Evolutionary conservation across 345 rosid genomes (phyloP).

Genomic region (Salix suchowensis): DNA sequence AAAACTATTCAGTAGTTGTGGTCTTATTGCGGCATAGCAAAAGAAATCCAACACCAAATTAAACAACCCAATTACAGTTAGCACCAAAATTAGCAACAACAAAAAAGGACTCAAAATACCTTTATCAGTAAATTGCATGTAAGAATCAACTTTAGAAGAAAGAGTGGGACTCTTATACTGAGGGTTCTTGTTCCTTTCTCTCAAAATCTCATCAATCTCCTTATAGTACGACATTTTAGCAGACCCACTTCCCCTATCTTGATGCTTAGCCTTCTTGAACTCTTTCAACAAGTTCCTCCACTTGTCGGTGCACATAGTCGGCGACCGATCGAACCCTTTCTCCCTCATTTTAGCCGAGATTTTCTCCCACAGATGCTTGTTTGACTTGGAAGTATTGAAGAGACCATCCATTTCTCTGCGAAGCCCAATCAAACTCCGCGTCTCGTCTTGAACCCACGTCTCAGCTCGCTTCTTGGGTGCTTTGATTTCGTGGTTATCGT

Average conservation of each 20-base stretch:
- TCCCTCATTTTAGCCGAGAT: slow-evolving; percentile 88
- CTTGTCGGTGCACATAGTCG: slow-evolving; percentile 98
- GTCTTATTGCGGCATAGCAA: background rate
- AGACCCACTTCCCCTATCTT: slow-evolving; percentile 69
- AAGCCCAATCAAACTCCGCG: slow-evolving; percentile 66
- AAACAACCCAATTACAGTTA: background rate
- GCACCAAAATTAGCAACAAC: background rate
- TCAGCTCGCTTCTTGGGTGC: slow-evolving; percentile 97
- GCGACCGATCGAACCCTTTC: slow-evolving; percentile 94
- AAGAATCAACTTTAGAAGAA: slow-evolving; percentile 74
- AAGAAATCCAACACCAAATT: background rate
- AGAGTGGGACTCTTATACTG: slow-evolving; percentile 63
- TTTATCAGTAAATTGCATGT: slow-evolving; percentile 87
- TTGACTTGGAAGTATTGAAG: slow-evolving; percentile 94
- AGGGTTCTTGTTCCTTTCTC: slow-evolving; percentile 65
- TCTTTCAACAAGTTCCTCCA: slow-evolving; percentile 98
- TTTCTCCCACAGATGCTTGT: slow-evolving; percentile 96
- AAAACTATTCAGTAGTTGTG: background rate
- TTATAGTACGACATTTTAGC: slow-evolving; percentile 91
- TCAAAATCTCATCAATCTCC: slow-evolving; percentile 94
- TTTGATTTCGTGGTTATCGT: slow-evolving; percentile 72
- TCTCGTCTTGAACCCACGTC: slow-evolving; percentile 98
- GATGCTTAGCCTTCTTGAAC: slow-evolving; percentile 88
- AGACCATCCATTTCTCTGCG: slow-evolving; percentile 86
- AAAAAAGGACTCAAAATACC: slow-evolving; percentile 36